Evolutionary conservation across 371 early-diverging fungal species (phyloP).

Genomic region (Phascolomyces articulosus): DNA sequence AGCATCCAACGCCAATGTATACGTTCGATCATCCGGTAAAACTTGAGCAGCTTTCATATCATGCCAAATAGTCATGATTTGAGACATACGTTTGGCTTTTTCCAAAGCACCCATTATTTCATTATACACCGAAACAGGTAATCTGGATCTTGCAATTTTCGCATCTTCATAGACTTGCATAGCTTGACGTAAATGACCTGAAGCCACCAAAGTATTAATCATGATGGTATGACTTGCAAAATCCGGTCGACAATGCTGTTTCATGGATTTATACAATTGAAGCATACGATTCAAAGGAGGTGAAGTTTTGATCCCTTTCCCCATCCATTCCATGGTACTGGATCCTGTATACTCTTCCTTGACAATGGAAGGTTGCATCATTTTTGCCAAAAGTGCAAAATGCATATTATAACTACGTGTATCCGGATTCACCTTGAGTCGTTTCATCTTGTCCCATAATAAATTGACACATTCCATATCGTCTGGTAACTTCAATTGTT

Average conservation of each 20-base stretch:
- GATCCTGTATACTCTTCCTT: not conserved
- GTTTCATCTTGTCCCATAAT: conserved; percentile 33
- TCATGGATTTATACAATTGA: conserved; percentile 7
- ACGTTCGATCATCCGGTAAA: conserved; percentile 31
- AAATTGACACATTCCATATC: conserved; percentile 19
- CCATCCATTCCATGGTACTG: conserved; percentile 4
- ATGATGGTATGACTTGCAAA: conserved; percentile 43
- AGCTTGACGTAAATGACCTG: conserved; percentile 32
- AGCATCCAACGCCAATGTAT: conserved; percentile 42
- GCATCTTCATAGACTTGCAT: conserved; percentile 41
- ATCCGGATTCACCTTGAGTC: conserved; percentile 28
- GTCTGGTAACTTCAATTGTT: not conserved
- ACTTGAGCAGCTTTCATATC: conserved; percentile 35
- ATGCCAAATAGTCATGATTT: conserved; percentile 52
- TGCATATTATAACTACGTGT: conserved; percentile 41
- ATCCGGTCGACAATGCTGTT: conserved; percentile 28
- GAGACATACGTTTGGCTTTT: conserved; percentile 24
- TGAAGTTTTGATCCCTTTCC: conserved; percentile 11
- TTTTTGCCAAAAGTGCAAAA: conserved; percentile 25
- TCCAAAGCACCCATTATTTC: conserved; percentile 29
- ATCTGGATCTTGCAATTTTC: conserved; percentile 16
- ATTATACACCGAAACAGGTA: conserved; percentile 35
- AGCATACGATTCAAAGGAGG: conserved; percentile 31
- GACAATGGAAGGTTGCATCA: conserved; percentile 1
- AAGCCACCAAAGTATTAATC: conserved; percentile 28